These are phyloP conservation scores for Fusarium liriodendri DNA, from an alignment of 2,329 filamentous ascomycete species.

Conservation along the genomic window DNA sequence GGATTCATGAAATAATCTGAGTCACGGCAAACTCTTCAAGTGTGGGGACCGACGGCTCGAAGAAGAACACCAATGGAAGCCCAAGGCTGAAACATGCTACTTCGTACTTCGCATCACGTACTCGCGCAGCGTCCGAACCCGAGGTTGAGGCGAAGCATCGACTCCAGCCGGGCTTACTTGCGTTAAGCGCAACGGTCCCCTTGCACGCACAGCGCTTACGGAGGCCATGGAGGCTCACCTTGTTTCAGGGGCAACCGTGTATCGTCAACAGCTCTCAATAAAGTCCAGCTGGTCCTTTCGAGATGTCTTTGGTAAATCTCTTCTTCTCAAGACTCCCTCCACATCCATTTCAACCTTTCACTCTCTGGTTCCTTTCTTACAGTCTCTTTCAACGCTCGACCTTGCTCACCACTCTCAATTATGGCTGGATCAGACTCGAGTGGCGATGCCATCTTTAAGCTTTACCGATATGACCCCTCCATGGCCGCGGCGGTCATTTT, in stretches of 20 bases:
- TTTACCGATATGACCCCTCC: not conserved
- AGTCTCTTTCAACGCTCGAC: not conserved
- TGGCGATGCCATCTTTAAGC: not conserved
- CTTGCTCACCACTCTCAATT: not conserved
- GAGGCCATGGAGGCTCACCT: not conserved
- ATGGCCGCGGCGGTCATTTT: not conserved
- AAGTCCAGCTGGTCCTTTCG: not conserved
- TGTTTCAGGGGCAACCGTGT: not conserved
- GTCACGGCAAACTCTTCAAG: too few relatives aligned
- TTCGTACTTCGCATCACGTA: not conserved
- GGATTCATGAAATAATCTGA: too few relatives aligned
- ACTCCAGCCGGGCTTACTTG: not conserved
- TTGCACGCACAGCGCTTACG: not conserved
- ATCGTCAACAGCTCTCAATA: not conserved
- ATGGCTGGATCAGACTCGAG: not conserved
- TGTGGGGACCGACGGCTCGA: too few relatives aligned
- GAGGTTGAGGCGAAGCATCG: not conserved
- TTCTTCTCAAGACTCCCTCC: not conserved
- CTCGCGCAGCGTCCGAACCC: not conserved
- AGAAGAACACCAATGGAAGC: too few relatives aligned
- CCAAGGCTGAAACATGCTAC: not conserved
- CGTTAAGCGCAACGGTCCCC: not conserved
- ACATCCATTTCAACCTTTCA: not conserved
- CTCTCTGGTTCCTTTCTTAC: not conserved
- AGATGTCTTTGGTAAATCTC: fast-evolving